Percentiles rank a stretch among this genome's conserved stretches.
phyloP scores from a whole-genome alignment of 768 basidiomycete species.

The Phlebiopsis gigantea region DNA sequence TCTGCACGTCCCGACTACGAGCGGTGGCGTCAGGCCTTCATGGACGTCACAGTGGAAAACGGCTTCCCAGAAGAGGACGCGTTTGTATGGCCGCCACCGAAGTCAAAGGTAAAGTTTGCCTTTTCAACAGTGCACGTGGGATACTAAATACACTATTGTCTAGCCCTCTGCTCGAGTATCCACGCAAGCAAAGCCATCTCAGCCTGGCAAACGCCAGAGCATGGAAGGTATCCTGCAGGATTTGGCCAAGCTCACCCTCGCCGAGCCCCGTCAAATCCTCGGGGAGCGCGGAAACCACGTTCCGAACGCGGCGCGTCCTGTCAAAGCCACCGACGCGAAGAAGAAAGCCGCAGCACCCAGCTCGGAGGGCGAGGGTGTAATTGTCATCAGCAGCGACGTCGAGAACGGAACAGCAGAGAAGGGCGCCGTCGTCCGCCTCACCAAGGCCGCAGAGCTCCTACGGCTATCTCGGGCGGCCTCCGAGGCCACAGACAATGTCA shows the following conservation, averaged over 20 bases:
- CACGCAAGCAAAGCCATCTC: slow-evolving; percentile 8
- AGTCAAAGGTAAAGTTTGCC: slow-evolving; percentile 21
- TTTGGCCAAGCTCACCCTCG: slow-evolving; percentile 54
- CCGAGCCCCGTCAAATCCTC: slow-evolving; percentile 39
- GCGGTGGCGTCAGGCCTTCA: slow-evolving; percentile 60
- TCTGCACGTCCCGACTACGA: slow-evolving; percentile 65
- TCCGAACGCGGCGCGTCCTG: not conserved
- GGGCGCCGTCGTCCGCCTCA: slow-evolving; percentile 29
- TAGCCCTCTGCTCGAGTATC: slow-evolving; percentile 19
- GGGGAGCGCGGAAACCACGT: slow-evolving; percentile 31
- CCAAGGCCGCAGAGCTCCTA: slow-evolving; percentile 53
- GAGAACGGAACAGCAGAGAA: slow-evolving; percentile 22
- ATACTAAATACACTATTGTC: not conserved
- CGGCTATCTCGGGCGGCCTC: slow-evolving; percentile 45
- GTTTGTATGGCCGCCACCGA: slow-evolving; percentile 67
- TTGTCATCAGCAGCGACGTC: slow-evolving; percentile 42
- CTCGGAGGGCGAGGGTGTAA: slow-evolving; percentile 24
- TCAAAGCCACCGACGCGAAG: slow-evolving; percentile 5
- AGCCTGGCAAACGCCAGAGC: slow-evolving; percentile 9
- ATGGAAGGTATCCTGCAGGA: slow-evolving; percentile 54
- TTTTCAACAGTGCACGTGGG: not conserved
- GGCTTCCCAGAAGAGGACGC: slow-evolving; percentile 55
- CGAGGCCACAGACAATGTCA: slow-evolving; percentile 49
- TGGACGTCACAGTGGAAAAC: slow-evolving; percentile 50
- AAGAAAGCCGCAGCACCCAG: slow-evolving; percentile 5